Evolutionary conservation across 164 flowering plant species (phyloP).

Genomic region (Saururus chinensis): DNA sequence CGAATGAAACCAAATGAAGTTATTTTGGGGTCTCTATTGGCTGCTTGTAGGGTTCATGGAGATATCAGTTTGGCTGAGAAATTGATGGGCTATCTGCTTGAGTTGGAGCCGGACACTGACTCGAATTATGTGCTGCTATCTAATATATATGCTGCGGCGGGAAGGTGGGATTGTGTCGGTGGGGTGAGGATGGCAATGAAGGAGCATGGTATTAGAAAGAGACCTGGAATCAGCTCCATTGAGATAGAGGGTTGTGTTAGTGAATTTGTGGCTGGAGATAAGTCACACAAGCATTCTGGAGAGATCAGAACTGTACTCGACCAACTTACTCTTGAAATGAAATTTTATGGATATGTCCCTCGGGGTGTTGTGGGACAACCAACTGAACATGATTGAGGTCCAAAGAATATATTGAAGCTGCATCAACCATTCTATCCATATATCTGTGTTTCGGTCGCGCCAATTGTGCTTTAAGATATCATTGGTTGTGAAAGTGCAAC

Average conservation of each 20-base stretch:
- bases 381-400: not conserved
- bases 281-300: not conserved
- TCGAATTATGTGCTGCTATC: slow-evolving; percentile 43
- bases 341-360: slow-evolving; percentile 7
- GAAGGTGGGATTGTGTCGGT: slow-evolving; percentile 34
- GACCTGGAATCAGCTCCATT: slow-evolving; percentile 48
- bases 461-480: not conserved
- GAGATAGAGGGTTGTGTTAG: slow-evolving; percentile 4
- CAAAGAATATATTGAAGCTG: not conserved
- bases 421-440: too few relatives aligned
- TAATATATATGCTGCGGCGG: slow-evolving; percentile 33
- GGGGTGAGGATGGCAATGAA: slow-evolving; percentile 25
- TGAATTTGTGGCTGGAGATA: slow-evolving; percentile 10
- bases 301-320: slow-evolving; percentile 6
- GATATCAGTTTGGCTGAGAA: slow-evolving; percentile 9
- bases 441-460: not conserved
- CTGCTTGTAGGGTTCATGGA: slow-evolving; percentile 10
- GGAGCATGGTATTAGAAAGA: slow-evolving; percentile 33
- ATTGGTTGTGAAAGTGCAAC: too few relatives aligned
- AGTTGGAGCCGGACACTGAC: slow-evolving; percentile 26
- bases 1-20: slow-evolving; percentile 9
- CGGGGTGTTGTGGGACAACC: not conserved
- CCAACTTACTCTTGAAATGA: slow-evolving; percentile 5
- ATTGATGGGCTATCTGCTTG: slow-evolving; percentile 27
- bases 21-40: slow-evolving; percentile 9